Evolutionary conservation across 225 moss, liverwort and hornwort species (phyloP).

Genomic region (Straminergon stramineum): DNA sequence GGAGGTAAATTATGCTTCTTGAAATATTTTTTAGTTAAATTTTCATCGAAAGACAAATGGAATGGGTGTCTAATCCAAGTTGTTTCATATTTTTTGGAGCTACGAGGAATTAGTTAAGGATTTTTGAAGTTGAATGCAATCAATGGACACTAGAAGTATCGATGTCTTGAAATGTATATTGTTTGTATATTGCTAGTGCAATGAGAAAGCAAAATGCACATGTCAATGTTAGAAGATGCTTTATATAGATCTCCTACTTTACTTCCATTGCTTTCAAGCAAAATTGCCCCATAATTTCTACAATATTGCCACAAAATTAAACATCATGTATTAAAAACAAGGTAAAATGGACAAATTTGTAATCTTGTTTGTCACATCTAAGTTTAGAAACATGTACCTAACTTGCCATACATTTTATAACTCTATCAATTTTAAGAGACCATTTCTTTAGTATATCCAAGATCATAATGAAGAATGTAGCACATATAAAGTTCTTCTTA

Average conservation of each 20-base stretch:
- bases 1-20: neutral
- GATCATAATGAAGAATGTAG: neutral
- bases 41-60: accelerated
- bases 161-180: neutral
- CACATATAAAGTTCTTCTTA: neutral
- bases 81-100: neutral
- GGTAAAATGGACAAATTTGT: neutral
- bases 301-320: neutral
- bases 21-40: accelerated
- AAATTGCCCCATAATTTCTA: neutral
- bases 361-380: neutral
- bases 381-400: neutral
- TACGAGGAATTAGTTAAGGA: neutral
- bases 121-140: neutral
- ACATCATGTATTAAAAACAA: neutral
- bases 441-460: neutral
- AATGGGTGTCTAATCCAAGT: accelerated
- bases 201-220: neutral
- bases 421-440: neutral
- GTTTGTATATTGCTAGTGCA: accelerated
- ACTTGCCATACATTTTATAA: neutral
- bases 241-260: no score
- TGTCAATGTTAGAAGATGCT: accelerated
- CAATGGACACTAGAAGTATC: accelerated
- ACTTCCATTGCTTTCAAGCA: accelerated